These are phyloP conservation scores for Hibiscus mutabilis DNA, from an alignment of 345 rosid species.

Conservation along the genomic window DNA sequence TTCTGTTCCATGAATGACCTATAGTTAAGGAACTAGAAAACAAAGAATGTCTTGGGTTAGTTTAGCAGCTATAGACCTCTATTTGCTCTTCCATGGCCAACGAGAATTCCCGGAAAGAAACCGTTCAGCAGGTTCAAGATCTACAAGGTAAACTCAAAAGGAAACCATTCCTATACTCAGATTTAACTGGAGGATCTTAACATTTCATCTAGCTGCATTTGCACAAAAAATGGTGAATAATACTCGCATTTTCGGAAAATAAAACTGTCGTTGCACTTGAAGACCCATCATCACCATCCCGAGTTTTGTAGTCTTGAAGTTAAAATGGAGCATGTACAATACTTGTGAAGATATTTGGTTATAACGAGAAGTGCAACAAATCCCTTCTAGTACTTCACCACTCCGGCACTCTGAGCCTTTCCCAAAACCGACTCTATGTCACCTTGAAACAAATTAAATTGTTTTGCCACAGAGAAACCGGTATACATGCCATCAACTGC, in stretches of 20 bases:
- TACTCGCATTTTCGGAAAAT: constrained; percentile 14
- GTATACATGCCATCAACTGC: constrained; percentile 94
- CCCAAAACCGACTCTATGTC: constrained; percentile 62
- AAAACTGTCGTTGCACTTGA: constrained; percentile 6
- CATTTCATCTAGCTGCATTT: constrained; percentile 5
- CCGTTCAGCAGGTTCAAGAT: background rate
- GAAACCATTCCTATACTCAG: background rate
- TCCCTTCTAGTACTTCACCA: constrained; percentile 45
- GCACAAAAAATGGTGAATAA: background rate
- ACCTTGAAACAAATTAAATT: constrained; percentile 42
- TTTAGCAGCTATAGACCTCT: constrained; percentile 1
- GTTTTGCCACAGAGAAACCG: constrained; percentile 79
- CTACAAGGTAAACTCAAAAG: background rate
- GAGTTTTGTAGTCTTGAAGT: background rate
- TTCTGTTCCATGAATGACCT: too few species aligned
- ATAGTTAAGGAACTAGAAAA: background rate
- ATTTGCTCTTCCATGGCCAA: background rate
- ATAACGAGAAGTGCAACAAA: background rate
- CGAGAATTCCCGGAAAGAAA: background rate
- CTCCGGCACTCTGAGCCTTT: constrained; percentile 56
- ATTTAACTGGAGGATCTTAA: background rate
- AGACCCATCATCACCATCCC: background rate
- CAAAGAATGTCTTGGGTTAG: background rate
- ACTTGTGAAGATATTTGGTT: background rate
- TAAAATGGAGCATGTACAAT: constrained; percentile 1